Conservation (phyloP, 108 stramenopile species). For the Mediolabrus comicus region DNA sequence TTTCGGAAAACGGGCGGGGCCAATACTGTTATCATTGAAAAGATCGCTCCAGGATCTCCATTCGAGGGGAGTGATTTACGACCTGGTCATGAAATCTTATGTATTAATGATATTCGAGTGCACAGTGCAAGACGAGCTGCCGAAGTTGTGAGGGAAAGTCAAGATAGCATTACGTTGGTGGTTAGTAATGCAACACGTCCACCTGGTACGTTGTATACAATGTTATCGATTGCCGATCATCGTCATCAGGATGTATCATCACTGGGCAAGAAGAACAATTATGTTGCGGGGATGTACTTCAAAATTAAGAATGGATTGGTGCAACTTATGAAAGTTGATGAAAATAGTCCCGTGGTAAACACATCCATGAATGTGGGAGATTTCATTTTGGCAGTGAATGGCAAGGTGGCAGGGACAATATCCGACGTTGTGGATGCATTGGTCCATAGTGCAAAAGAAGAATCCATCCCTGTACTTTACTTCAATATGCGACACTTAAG, state of each 20-base stretch:
- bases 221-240: conserved; percentile 12
- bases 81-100: conserved; percentile 29
- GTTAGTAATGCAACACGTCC: conserved; percentile 28
- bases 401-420: conserved; percentile 8
- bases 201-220: conserved; percentile 32
- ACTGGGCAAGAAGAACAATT: not conserved
- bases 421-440: conserved; percentile 7
- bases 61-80: conserved; percentile 19
- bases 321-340: conserved; percentile 16
- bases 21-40: conserved; percentile 20
- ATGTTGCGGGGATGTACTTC: conserved; percentile 26
- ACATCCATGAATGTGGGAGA: conserved; percentile 37
- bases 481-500: conserved; percentile 33
- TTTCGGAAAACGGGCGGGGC: conserved; percentile 31
- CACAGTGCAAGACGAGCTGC: conserved; percentile 38
- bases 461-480: conserved; percentile 30
- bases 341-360: conserved; percentile 6
- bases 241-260: not conserved
- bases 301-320: conserved; percentile 34
- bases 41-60: conserved; percentile 19
- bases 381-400: conserved; percentile 34
- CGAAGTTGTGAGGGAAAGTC: conserved; percentile 31
- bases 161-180: conserved; percentile 22
- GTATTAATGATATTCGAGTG: conserved; percentile 25
- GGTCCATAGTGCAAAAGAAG: conserved; percentile 3